These are phyloP conservation scores for Teunomyces tritomae DNA, from an alignment of 805 yeast genomes.

Conservation along the genomic window DNA sequence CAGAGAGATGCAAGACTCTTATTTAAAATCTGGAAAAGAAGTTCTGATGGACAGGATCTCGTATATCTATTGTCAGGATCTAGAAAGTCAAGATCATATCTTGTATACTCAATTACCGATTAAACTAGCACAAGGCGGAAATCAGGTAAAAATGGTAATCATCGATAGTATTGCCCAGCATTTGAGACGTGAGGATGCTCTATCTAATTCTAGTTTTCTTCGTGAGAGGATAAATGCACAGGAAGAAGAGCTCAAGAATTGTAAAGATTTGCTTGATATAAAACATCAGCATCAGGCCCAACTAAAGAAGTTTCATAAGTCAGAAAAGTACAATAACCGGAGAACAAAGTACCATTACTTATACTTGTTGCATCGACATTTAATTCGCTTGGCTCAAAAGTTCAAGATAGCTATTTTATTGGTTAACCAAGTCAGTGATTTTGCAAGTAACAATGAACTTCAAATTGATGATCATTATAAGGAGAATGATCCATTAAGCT, in stretches of 20 bases:
- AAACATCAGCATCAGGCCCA: constrained; percentile 16
- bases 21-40: constrained; percentile 5
- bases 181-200: constrained; percentile 53
- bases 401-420: constrained; percentile 18
- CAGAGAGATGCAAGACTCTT: constrained; percentile 18
- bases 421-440: constrained; percentile 27
- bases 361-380: constrained; percentile 15
- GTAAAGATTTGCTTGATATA: constrained; percentile 12
- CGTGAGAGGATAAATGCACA: constrained; percentile 26
- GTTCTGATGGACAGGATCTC: constrained; percentile 38
- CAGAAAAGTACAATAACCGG: constrained; percentile 21
- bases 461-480: not conserved
- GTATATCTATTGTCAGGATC: constrained; percentile 59
- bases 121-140: constrained; percentile 20
- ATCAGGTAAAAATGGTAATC: constrained; percentile 42
- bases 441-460: not conserved
- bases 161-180: constrained; percentile 86
- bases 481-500: constrained; percentile 13
- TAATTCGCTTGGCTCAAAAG: constrained; percentile 15
- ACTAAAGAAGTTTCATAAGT: constrained; percentile 19
- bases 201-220: constrained; percentile 36
- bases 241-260: constrained; percentile 11
- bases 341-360: constrained; percentile 18
- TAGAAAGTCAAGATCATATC: constrained; percentile 74
- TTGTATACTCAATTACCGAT: constrained; percentile 66